Percentiles rank a stretch among this genome's conserved stretches.
phyloP scores from a whole-genome alignment of 2,329 filamentous ascomycete genomes.

The Paramyrothecium roridum region DNA sequence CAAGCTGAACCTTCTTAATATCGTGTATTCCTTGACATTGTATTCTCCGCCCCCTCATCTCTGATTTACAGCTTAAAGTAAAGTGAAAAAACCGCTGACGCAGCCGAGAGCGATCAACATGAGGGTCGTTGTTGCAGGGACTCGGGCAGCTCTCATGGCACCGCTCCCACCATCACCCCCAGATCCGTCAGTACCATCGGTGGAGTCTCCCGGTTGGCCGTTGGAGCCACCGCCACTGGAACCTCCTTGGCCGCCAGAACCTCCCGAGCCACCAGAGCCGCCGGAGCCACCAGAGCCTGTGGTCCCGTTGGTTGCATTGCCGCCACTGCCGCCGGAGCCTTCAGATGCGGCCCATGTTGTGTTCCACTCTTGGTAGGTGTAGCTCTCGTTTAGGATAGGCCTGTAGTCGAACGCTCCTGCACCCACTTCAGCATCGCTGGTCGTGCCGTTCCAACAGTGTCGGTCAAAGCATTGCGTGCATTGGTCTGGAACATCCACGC shows the following conservation, averaged over 20 bases:
- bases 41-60: no score
- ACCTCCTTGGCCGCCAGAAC: not conserved
- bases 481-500: conserved; percentile 13
- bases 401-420: conserved; percentile 12
- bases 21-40: not conserved
- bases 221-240: not conserved
- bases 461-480: conserved; percentile 19
- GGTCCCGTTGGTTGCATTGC: not conserved
- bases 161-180: not conserved
- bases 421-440: conserved; percentile 6
- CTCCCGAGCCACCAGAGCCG: not conserved
- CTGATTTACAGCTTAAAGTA: not conserved
- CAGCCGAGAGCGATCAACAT: not conserved
- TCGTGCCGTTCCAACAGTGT: conserved; percentile 21
- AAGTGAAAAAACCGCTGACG: not conserved
- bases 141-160: not conserved
- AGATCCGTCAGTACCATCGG: not conserved
- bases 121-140: not conserved
- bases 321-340: not conserved
- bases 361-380: conserved; percentile 20
- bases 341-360: not conserved
- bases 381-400: conserved; percentile 13
- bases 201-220: not conserved
- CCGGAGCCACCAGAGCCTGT: not conserved
- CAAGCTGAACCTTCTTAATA: not conserved